phyloP scores from a whole-genome alignment of 106 monocot genomes.

The Allium sativum region DNA sequence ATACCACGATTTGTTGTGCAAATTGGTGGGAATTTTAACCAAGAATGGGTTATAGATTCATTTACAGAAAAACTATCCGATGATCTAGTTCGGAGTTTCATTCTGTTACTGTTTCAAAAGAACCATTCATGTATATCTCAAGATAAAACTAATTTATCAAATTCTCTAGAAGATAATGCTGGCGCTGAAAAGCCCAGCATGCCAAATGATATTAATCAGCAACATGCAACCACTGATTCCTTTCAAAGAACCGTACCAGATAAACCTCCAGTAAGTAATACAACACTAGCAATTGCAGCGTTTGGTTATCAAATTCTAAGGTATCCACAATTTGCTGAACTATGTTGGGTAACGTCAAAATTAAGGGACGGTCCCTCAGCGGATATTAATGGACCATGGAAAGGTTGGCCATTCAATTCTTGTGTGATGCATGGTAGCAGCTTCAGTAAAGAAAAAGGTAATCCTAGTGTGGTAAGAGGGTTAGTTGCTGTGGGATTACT shows the following conservation, averaged over 20 bases:
- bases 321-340: conserved; percentile 81
- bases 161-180: conserved; percentile 6
- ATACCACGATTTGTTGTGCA: conserved; percentile 49
- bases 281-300: conserved; percentile 41
- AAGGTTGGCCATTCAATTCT: conserved; percentile 92
- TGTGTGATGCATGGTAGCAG: conserved; percentile 36
- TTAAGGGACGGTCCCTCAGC: conserved; percentile 70
- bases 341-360: conserved; percentile 86
- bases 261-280: conserved; percentile 38
- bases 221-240: conserved; percentile 11
- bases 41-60: conserved; percentile 26
- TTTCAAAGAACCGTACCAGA: conserved; percentile 20
- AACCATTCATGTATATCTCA: conserved; percentile 17
- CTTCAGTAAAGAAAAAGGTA: conserved; percentile 20
- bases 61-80: conserved; percentile 37
- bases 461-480: conserved; percentile 43
- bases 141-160: background rate
- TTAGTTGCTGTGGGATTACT: conserved; percentile 79
- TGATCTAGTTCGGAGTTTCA: conserved; percentile 33
- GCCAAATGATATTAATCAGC: conserved; percentile 4
- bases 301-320: conserved; percentile 83
- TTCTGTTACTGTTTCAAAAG: conserved; percentile 35
- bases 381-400: conserved; percentile 67
- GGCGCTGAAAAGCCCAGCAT: conserved; percentile 1
- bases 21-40: conserved; percentile 28